Evolutionary conservation across 371 early-diverging fungal species (phyloP).

Genomic region (Enteropsectra breve): DNA sequence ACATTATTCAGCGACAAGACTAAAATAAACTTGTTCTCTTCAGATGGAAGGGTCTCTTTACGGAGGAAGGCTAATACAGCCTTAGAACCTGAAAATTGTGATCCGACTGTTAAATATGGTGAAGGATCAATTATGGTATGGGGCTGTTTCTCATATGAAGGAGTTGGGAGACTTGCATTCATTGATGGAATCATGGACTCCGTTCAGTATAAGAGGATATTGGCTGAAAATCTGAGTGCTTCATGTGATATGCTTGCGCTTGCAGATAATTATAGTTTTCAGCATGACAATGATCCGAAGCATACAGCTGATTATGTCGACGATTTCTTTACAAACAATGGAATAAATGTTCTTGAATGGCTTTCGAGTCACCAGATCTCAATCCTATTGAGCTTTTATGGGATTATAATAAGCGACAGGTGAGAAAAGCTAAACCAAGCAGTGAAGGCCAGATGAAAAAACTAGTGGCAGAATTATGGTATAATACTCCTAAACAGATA

Average conservation of each 20-base stretch:
- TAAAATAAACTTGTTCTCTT: not conserved
- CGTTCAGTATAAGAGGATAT: not conserved
- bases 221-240: not conserved
- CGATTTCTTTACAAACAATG: not conserved
- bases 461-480: not conserved
- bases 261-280: not conserved
- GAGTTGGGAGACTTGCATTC: not conserved
- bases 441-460: not conserved
- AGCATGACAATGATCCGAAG: conserved; percentile 1
- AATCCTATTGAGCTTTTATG: conserved; percentile 21
- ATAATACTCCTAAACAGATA: not conserved
- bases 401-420: conserved; percentile 14
- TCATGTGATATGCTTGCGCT: not conserved
- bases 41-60: not conserved
- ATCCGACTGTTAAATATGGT: not conserved
- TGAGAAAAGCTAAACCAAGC: not conserved
- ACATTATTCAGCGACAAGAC: not conserved
- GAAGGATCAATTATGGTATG: not conserved
- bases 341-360: not conserved
- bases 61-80: not conserved
- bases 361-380: conserved; percentile 17
- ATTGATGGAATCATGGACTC: not conserved
- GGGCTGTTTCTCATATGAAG: conserved; percentile 2
- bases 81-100: not conserved
- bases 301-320: not conserved